A percentile compares a stretch with the other conserved stretches of the same genome.
These are phyloP conservation scores for Triticum monococcum DNA, from an alignment of 176 grass and related monocot species.

Conservation along the genomic window DNA sequence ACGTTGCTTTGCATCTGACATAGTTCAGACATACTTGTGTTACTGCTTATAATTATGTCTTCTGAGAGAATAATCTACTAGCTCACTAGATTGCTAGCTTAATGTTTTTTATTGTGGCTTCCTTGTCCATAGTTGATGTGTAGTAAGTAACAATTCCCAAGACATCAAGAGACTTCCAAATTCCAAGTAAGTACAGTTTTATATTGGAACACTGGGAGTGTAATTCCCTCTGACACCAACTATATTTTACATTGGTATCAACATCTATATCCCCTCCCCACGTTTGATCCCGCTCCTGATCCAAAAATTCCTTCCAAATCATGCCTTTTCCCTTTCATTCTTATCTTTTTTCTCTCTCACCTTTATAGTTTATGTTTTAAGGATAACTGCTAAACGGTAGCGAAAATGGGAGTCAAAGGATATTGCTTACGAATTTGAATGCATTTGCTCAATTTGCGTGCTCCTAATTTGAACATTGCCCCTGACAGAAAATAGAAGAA, in stretches of 20 bases:
- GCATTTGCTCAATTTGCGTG: background rate
- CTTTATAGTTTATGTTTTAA: slow-evolving; percentile 2
- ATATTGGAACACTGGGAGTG: slow-evolving; percentile 46
- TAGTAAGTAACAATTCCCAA: slow-evolving; percentile 60
- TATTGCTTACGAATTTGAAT: background rate
- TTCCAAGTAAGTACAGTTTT: slow-evolving; percentile 48
- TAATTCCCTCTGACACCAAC: slow-evolving; percentile 62
- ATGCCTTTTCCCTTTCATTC: slow-evolving; percentile 26
- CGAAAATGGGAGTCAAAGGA: background rate
- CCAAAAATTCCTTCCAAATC: slow-evolving; percentile 57
- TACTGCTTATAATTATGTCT: slow-evolving; percentile 38
- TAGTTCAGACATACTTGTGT: slow-evolving; percentile 52
- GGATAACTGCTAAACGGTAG: background rate
- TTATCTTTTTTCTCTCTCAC: slow-evolving; percentile 9
- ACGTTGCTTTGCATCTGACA: slow-evolving; percentile 27
- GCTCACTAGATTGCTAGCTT: slow-evolving; percentile 33
- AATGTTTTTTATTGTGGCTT: slow-evolving; percentile 46
- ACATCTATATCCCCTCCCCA: slow-evolving; percentile 32
- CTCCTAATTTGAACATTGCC: background rate
- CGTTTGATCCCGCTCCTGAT: slow-evolving; percentile 67
- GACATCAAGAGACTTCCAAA: slow-evolving; percentile 39
- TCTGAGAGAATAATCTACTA: slow-evolving; percentile 31
- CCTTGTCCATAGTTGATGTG: slow-evolving; percentile 46
- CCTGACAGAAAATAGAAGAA: background rate
- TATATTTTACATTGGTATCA: slow-evolving; percentile 63